Evolutionary conservation across 1,139 yeast genomes (phyloP), one percentile per base, ranked within the genome.

Genomic region (Hemisphaericaspora lyxosophila): DNA sequence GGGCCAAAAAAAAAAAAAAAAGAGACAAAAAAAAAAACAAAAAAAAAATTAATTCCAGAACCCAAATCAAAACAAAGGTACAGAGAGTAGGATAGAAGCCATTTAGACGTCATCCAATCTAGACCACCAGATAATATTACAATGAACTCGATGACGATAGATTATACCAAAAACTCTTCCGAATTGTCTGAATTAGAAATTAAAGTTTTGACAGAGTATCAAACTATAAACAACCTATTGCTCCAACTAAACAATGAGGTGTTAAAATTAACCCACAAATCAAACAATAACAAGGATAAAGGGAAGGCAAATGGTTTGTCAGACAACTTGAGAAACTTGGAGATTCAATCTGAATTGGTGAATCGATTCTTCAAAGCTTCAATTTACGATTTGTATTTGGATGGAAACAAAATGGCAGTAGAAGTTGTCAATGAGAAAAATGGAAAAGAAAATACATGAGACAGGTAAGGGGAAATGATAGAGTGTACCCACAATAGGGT

Each of bases 341-440:
- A 83, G 54, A 70, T 75, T 45, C 79, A 80, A 46, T 65, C 82
- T n/a, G 81, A 82, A 1, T 60, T 82, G 41, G 79, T 82, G 4
- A 79, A 83, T 38, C 82, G 87, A 0, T 59, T 80, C 31, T 78
- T 82, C 62, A 80, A 81, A 48, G 82, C 85, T 6, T 83, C 88
- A 12, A 87, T 82, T 2, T 82, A 82, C 53, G 29, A 20, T 14
- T 33, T 33, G 15, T 27, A 27, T 27, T 28, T 28, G 31, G 31
- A 28, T 28, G 18, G 31, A 28, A 28, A 28, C 18, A 23, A 28
- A 18, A 23, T 28, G 15, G 22, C 17, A 16, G 31, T 28, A 11
- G 31, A 28, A 16, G 16, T 15, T 17, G 14, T 15, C 5, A 28
- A 17, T 17, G 15, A 28, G 5, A 7, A 27, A 15, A 20, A 20